phyloP scores from a whole-genome alignment of 2,329 filamentous ascomycete species.

The Aureobasidium mangrovei region DNA sequence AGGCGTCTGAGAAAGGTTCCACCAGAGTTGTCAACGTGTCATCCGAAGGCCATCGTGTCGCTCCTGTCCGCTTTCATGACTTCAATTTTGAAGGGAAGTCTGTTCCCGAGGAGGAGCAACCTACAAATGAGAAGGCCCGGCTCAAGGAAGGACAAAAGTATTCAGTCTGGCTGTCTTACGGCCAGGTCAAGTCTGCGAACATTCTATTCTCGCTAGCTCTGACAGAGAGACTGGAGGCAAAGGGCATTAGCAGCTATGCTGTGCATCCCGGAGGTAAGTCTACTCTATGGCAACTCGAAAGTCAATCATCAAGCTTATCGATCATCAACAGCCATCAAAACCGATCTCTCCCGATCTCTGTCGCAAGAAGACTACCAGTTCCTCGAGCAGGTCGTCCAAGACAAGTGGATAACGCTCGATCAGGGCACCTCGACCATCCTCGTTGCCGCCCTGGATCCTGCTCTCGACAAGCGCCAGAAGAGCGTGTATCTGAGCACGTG shows the following conservation, averaged over 20 bases:
- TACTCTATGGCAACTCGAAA: too few species aligned
- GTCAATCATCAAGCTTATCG: neutral
- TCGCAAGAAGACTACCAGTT: conserved; percentile 17
- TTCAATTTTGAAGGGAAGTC: conserved; percentile 25
- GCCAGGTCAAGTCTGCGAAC: conserved; percentile 40
- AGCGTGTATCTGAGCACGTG: conserved; percentile 27
- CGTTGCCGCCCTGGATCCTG: conserved; percentile 37
- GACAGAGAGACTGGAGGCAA: conserved; percentile 23
- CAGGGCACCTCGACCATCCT: conserved; percentile 37
- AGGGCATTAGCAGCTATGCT: conserved; percentile 30
- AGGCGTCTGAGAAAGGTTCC: conserved; percentile 14
- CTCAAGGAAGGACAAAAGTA: conserved; percentile 24
- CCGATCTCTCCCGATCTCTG: conserved; percentile 14
- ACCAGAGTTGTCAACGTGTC: conserved; percentile 25
- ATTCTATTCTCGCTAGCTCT: conserved; percentile 36
- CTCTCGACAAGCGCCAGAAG: conserved; percentile 23
- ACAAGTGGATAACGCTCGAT: conserved; percentile 31
- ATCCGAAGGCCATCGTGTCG: conserved; percentile 21
- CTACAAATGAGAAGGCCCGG: conserved; percentile 5
- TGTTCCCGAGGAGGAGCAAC: conserved; percentile 18
- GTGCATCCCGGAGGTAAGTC: conserved; percentile 32
- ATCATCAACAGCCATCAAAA: conserved; percentile 14
- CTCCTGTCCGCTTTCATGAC: conserved; percentile 27
- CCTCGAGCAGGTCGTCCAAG: conserved; percentile 21
- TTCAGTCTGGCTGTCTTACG: conserved; percentile 33